Evolutionary conservation across 2,329 filamentous ascomycete genomes (phyloP), one percentile per base, ranked within the genome.

Genomic region (Epichloe hybrida): DNA sequence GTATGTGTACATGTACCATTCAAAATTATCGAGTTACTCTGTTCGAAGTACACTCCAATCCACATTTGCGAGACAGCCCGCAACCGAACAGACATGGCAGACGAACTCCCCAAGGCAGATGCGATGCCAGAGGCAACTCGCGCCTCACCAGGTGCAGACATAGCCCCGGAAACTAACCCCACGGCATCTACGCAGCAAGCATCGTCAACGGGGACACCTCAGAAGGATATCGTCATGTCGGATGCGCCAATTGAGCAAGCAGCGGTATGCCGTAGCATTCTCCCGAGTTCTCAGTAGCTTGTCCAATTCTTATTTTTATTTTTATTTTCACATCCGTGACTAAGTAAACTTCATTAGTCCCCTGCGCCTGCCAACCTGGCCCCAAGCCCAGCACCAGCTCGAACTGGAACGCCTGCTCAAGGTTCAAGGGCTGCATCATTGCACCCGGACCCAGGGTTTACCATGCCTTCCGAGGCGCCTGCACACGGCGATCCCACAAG

Each of bases 401-500:
- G 75, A 51, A 76, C 68, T 39, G 71, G 72, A 53, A 80, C 78
- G 15, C 75, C 71, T 55, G 68, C 69, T 50, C 64, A 68, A 52
- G 66, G 69, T 55, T 81, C 77, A 37, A 71, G 79, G 57, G 76
- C 79, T 9, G 70, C 75, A 7, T 81, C 78, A 34, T 73, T 70
- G 45, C 76, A 80, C 53, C 77, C 78, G 3, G 78, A 81, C 53
- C 56, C 71, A 4, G 65, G 66, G 27, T 72, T 71, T 56, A 66
- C 69, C n/a, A 75, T 83, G 64, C 81, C 81, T 1, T 66, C 74
- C 12, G 76, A 83, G 60, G 75, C 80, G 13, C 73, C 77, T 1
- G 66, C 75, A 1, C 81, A 87, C 59, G 84, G 84, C 45, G 84
- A 84, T 21, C 80, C 82, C 1, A 80, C 80, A 5, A 76, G 85